These are phyloP conservation scores for Iris pallida DNA, from an alignment of 116 monocot genomes.

Conservation along the genomic window DNA sequence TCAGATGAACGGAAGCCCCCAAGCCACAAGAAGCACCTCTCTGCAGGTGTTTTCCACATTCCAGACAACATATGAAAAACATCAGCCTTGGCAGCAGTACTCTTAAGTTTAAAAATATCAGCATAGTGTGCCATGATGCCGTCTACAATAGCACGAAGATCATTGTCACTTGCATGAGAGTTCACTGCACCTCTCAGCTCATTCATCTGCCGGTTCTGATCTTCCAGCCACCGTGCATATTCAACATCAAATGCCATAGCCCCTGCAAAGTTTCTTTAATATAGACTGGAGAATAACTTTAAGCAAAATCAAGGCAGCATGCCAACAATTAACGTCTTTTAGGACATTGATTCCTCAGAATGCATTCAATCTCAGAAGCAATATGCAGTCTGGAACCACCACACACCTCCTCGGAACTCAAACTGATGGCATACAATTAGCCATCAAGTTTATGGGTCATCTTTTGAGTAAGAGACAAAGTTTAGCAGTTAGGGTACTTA, in stretches of 20 bases:
- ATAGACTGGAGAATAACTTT: background rate
- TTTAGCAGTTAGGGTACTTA: no score
- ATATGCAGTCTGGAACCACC: no score
- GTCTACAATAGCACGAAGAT: constrained; percentile 69
- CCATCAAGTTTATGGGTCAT: no score
- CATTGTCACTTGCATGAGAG: constrained; percentile 69
- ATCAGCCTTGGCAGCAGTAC: constrained; percentile 77
- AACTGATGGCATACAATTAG: no score
- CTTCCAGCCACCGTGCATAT: constrained; percentile 90
- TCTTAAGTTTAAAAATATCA: constrained; percentile 78
- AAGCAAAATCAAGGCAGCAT: no score
- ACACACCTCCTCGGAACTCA: no score
- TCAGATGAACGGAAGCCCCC: constrained; percentile 90
- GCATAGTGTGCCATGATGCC: constrained; percentile 70
- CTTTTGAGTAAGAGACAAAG: no score
- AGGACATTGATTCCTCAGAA: no score
- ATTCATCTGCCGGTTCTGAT: constrained; percentile 67
- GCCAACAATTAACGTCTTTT: no score
- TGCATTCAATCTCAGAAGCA: no score
- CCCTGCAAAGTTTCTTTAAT: constrained; percentile 33
- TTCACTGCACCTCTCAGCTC: constrained; percentile 72
- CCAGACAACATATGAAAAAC: constrained; percentile 87
- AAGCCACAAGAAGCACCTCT: constrained; percentile 89
- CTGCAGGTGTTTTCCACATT: constrained; percentile 97
- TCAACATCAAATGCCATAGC: constrained; percentile 79